Evolutionary conservation across 495 filamentous ascomycete genomes (phyloP), one percentile per base, ranked within the genome.

Genomic region (Hyaloscypha finlandica): DNA sequence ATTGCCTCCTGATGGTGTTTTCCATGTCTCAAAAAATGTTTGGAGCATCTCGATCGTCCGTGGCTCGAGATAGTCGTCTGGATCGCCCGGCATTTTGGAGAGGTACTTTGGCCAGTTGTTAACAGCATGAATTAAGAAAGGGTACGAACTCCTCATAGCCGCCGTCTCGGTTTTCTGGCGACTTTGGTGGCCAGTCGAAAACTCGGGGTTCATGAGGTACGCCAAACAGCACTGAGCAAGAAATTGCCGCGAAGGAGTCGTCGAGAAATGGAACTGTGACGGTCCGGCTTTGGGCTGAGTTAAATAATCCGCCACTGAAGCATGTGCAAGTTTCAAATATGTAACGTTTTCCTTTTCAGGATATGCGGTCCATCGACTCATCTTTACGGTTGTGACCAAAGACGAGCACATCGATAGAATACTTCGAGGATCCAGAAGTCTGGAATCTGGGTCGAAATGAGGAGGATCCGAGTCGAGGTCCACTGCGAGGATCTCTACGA

Each of bases 221-320:
- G 55, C 54, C 6, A 68, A 31, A 31, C 60, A 68, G 8, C 30
- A 37, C 42, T 59, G 31, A 3, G 66, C 61, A 12, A 68, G 22
- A 33, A 68, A 59, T 31, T 68, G 60, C 1, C 60, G 53, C 11
- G 66, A 60, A 8, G 66, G 45, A 8, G 29, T 33, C 39, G 39
- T 63, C 29, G 66, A 59, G 31, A 68, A 68, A 42, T 68, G 60
- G 29, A 68, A 68, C 9, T 53, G 31, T 20, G 61, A 42, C 8
- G 22, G 61, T 8, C 59, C 59, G 1, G 48, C 3, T 54, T 33
- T 59, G 22, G 51, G 32, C 55, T 63, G 61, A 22, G 45, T 64
- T 30, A 68, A 39, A 32, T 64, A 68, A 14, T 68, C 66, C n/a
- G 59, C 66, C 6, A 68, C 66, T 35, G 66, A 68, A 48, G 61